A percentile compares a stretch with the other conserved stretches of the same genome.
Conservation (phyloP, 192 early-diverging fungal species). For the Piromyces sp. region DNA sequence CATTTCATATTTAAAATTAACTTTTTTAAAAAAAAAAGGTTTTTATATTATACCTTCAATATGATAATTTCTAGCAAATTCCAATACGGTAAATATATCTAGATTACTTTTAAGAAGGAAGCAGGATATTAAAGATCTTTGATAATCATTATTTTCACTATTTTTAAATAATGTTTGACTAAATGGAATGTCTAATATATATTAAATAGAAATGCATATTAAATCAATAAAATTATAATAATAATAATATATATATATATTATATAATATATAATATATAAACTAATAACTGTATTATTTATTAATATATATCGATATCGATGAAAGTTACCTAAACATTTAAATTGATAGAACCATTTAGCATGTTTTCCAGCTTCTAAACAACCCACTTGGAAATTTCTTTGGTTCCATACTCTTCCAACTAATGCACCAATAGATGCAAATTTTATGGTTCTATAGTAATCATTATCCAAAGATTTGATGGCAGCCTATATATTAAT, state of each 20-base stretch:
- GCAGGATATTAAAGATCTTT: conserved; percentile 28
- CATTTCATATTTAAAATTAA: too few species aligned
- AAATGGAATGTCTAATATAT: conserved; percentile 40
- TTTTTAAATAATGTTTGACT: conserved; percentile 27
- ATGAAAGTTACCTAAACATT: conserved; percentile 28
- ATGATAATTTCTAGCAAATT: conserved; percentile 45
- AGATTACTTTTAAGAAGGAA: conserved; percentile 36
- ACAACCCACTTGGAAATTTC: conserved; percentile 37
- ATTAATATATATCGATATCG: too few species aligned
- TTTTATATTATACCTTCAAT: conserved; percentile 24
- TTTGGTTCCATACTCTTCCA: conserved; percentile 46
- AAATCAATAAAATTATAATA: too few species aligned
- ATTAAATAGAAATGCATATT: too few species aligned
- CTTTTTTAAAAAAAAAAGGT: too few species aligned
- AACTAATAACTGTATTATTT: too few species aligned
- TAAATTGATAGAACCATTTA: conserved; percentile 46
- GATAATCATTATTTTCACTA: conserved; percentile 24
- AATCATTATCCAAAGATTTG: conserved; percentile 16
- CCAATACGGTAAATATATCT: conserved; percentile 38
- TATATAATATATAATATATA: too few species aligned
- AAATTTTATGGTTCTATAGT: conserved; percentile 17
- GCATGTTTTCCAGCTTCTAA: conserved; percentile 35
- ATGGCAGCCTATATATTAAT: conserved; percentile 15
- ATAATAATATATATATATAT: not conserved
- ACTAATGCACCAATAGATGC: conserved; percentile 36